Evolutionary conservation across 352 stramenopile genomes (phyloP), one percentile per base, ranked within the genome.

Genomic region (Phytophthora ohioensis): DNA sequence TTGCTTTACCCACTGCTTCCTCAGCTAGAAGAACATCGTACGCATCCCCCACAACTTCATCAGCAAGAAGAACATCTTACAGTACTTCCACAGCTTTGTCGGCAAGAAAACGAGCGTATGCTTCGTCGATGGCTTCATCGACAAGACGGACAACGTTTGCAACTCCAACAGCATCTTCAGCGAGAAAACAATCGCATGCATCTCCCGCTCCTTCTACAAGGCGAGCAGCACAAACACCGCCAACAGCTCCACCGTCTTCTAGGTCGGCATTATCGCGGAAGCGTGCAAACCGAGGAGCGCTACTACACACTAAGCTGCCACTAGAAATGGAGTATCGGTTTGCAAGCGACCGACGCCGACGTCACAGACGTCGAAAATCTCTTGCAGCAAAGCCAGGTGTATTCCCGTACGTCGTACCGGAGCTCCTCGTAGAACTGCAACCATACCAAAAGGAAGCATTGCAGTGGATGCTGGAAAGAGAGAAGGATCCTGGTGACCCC

Each of bases 381-480:
- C 61, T 79, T 36, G 76, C 69, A 12, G 54, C 65, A 6, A 85
- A 82, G n/a, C 71, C 73, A 9, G 73, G 76, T 5, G 74, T 78
- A 4, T 82, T 84, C 17, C 75, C 79, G 11, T 87, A 78, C 34
- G 64, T 79, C 7, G 48, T 82, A 11, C 82, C 86, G 1, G 81
- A 92, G 38, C 80, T 88, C 11, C 64, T 80, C 13, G 78, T 90
- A 4, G 82, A 91, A n/a, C 70, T 93, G 30, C 76, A 84, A 31
- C 70, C 79, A 10, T 98, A 98, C 56, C 93, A 98, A 70, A 76
- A 84, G 41, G 79, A 88, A 39, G 93, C 93, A 21, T 80, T 98
- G 0, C 63, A 90, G 10, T 98, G 94, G 94, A 98, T 98, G 94
- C 67, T 87, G 4, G 64, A 73, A 35, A 72, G 87, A 64, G 87